A percentile compares a stretch with the other conserved stretches of the same genome.
Evolutionary conservation across 768 basidiomycete genomes (phyloP).

Genomic region (Termitomyces sp.): DNA sequence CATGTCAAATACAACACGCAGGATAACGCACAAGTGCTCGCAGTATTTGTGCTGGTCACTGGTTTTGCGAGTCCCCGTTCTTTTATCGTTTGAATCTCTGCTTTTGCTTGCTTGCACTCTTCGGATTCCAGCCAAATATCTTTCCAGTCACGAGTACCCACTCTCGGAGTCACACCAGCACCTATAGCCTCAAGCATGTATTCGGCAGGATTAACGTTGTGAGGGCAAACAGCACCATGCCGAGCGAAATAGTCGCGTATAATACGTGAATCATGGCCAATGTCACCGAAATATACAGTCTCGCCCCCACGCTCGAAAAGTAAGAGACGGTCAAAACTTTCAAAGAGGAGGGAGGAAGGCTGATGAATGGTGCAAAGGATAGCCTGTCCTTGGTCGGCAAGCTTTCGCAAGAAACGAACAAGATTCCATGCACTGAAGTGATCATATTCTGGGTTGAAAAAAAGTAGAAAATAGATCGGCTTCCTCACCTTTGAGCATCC

Average conservation of each 20-base stretch:
- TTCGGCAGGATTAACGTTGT: constrained; percentile 74
- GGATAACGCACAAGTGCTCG: constrained; percentile 40
- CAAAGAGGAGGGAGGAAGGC: constrained; percentile 80
- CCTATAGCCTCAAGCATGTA: constrained; percentile 87
- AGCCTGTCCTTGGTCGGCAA: constrained; percentile 81
- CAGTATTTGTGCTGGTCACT: constrained; percentile 29
- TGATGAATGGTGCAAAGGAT: constrained; percentile 92
- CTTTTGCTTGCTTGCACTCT: constrained; percentile 38
- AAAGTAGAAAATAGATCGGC: constrained; percentile 20
- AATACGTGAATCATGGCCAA: constrained; percentile 65
- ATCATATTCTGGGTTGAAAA: constrained; percentile 33
- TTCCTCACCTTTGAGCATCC: constrained; percentile 34
- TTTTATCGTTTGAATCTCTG: constrained; percentile 44
- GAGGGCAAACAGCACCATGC: constrained; percentile 68
- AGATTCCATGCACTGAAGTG: constrained; percentile 66
- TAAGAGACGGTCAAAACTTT: constrained; percentile 73
- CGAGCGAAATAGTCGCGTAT: constrained; percentile 73
- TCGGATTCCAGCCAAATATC: constrained; percentile 77
- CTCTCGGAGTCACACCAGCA: constrained; percentile 65
- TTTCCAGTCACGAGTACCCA: constrained; percentile 82
- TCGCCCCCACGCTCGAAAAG: constrained; percentile 75
- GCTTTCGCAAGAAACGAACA: constrained; percentile 74
- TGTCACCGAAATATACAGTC: constrained; percentile 92
- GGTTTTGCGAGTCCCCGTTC: constrained; percentile 37
- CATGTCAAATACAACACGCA: not conserved